Evolutionary conservation across 176 grass and related monocot species (phyloP).

Genomic region (Bothriochloa decipiens): DNA sequence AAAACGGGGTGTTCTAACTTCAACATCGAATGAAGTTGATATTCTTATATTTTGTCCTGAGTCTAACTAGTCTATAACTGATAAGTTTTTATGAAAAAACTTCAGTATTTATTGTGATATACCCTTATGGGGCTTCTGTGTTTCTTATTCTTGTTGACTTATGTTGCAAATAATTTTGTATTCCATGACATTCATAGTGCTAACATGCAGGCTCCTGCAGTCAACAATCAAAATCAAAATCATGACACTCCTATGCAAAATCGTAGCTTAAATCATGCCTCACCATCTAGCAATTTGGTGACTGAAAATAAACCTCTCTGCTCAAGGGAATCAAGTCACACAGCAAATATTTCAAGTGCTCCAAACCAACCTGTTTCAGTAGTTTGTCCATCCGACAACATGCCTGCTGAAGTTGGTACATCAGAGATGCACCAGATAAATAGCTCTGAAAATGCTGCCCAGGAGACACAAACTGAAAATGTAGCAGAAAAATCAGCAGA

Average conservation of each 20-base stretch:
- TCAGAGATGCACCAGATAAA: slow-evolving; percentile 49
- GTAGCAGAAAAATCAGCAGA: slow-evolving; percentile 75
- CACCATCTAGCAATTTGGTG: slow-evolving; percentile 52
- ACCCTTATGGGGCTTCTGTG: slow-evolving; percentile 10
- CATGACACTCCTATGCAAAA: slow-evolving; percentile 60
- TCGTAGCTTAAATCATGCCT: slow-evolving; percentile 47
- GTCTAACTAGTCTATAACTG: background rate
- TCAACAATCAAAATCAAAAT: slow-evolving; percentile 40
- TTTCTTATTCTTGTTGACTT: slow-evolving; percentile 27
- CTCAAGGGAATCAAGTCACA: slow-evolving; percentile 44
- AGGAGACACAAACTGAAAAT: slow-evolving; percentile 56
- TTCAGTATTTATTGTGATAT: slow-evolving; percentile 17
- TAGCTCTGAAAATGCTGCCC: slow-evolving; percentile 53
- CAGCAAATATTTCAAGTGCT: slow-evolving; percentile 49
- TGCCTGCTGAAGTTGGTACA: slow-evolving; percentile 55
- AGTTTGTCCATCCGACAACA: slow-evolving; percentile 44
- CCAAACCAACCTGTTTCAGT: slow-evolving; percentile 56
- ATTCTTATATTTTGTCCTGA: background rate
- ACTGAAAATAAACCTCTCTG: slow-evolving; percentile 50
- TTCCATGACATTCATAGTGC: slow-evolving; percentile 22
- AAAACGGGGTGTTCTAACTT: background rate
- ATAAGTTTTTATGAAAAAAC: slow-evolving; percentile 34
- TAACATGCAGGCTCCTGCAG: slow-evolving; percentile 57
- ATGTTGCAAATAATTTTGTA: slow-evolving; percentile 14
- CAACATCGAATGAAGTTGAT: slow-evolving; percentile 31